phyloP scores from a whole-genome alignment of 202 grass and related monocot genomes.

The Musa balbisiana region DNA sequence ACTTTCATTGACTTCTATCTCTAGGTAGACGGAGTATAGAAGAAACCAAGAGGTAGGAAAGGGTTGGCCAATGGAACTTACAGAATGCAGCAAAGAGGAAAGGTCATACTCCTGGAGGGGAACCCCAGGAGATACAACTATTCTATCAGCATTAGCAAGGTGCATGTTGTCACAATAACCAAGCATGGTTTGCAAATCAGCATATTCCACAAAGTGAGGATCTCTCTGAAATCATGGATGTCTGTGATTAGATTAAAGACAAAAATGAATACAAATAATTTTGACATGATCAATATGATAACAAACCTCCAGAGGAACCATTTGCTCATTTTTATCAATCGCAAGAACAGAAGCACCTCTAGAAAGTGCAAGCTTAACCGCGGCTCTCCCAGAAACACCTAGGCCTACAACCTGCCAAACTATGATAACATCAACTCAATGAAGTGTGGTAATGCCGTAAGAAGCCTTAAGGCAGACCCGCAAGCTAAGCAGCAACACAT shows the following conservation, averaged over 20 bases:
- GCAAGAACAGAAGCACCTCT: constrained; percentile 26
- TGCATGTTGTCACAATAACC: background rate
- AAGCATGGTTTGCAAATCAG: constrained; percentile 4
- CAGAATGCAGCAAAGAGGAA: constrained; percentile 5
- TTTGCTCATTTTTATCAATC: constrained; percentile 9
- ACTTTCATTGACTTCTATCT: background rate
- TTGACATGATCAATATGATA: background rate
- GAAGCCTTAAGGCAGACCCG: no score
- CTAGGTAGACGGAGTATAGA: background rate
- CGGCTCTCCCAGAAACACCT: constrained; percentile 14
- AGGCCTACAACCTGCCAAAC: constrained; percentile 19
- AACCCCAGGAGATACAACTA: constrained; percentile 22
- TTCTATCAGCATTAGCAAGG: constrained; percentile 1
- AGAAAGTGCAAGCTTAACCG: constrained; percentile 14
- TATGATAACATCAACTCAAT: background rate
- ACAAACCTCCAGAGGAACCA: constrained; percentile 10
- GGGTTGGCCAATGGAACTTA: background rate
- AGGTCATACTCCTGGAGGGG: constrained; percentile 13
- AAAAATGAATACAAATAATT: background rate
- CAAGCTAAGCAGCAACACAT: no score
- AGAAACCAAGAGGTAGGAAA: background rate
- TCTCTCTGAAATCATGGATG: constrained; percentile 14
- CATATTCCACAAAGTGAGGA: constrained; percentile 9
- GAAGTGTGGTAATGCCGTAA: no score
- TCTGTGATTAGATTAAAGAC: background rate